Evolutionary conservation across 805 yeast species (phyloP), one percentile per base, ranked within the genome.

Genomic region (Candida pseudoglaebosa): DNA sequence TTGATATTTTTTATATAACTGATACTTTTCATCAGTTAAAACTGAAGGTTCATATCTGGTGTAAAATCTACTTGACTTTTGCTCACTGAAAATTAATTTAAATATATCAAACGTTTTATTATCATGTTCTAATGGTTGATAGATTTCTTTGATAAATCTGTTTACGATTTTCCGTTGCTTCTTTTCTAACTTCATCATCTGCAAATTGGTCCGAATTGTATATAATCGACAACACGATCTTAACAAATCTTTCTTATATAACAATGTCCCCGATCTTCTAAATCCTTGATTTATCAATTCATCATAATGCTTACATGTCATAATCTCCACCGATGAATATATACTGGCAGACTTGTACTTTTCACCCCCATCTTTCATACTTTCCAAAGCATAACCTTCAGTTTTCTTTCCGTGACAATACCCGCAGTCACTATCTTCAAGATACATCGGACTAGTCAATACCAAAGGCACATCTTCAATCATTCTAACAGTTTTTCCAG

Each of bases 141-240:
- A 44, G 9, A 75, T 62, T 8, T 53, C 65, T 21, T 62, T 62
- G 14, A 66, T 70, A 49, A 86, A 84, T 46, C 82, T 67, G 49
- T 83, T 85, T 4, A 87, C 54, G 3, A 72, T 70, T 41, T 80
- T 78, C 28, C 88, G 70, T 40, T 80, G 82, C 35, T 85, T 90
- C 53, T 86, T 87, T 17, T 69, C 61, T 4, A 81, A 56, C 26
- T 67, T 65, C 47, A 80, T 69, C 18, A 57, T 50, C 0, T 52
- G 53, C 13, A 74, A 58, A 16, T 66, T 66, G 0, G 95, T 80
- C 38, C 96, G 58, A 13, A 89, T 85, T 0, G 96, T 82, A 55
- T 78, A 86, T 57, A 80, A 71, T 15, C 90, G 70, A 50, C 97
- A 89, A 54, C 97, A 89, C 30, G 78, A 77, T 28, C 89, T 59